These are phyloP conservation scores for Ananas comosus DNA, from an alignment of 176 grass and related monocot genomes.

Conservation along the genomic window DNA sequence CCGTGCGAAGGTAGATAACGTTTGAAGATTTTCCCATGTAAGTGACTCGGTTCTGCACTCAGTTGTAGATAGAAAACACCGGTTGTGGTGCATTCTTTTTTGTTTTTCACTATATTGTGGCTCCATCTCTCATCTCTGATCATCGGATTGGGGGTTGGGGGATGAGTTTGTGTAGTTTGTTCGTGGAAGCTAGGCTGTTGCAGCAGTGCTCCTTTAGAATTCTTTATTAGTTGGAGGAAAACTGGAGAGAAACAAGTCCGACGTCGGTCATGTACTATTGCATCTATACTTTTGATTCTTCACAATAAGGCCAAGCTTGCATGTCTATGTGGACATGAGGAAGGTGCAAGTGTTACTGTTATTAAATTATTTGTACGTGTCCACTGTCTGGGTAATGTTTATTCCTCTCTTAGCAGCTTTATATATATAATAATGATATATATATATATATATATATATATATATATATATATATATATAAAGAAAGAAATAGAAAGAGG, in stretches of 20 bases:
- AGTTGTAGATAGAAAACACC: not conserved
- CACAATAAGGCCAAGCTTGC: constrained; percentile 2
- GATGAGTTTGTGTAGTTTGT: constrained; percentile 1
- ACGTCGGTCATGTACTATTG: not conserved
- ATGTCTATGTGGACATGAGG: not conserved
- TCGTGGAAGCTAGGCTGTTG: not conserved
- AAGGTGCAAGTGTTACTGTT: constrained; percentile 2
- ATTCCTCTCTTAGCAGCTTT: not conserved
- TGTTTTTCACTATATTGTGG: not conserved
- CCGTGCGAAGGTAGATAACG: not conserved
- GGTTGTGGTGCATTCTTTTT: not conserved
- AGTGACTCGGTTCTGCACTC: not conserved
- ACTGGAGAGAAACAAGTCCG: not conserved
- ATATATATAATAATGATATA: not conserved
- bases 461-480: too few species aligned
- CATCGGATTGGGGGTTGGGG: not conserved
- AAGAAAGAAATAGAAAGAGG: too few species aligned
- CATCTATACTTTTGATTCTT: not conserved
- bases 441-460: too few species aligned
- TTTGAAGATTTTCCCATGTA: constrained; percentile 1
- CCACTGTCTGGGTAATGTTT: not conserved
- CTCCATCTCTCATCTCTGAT: not conserved
- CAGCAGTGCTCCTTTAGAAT: constrained; percentile 4
- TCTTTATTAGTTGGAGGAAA: constrained; percentile 6
- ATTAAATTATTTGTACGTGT: not conserved